Evolutionary conservation across 768 basidiomycete genomes (phyloP), one percentile per base, ranked within the genome.

Genomic region (Macrocybe gigantea): DNA sequence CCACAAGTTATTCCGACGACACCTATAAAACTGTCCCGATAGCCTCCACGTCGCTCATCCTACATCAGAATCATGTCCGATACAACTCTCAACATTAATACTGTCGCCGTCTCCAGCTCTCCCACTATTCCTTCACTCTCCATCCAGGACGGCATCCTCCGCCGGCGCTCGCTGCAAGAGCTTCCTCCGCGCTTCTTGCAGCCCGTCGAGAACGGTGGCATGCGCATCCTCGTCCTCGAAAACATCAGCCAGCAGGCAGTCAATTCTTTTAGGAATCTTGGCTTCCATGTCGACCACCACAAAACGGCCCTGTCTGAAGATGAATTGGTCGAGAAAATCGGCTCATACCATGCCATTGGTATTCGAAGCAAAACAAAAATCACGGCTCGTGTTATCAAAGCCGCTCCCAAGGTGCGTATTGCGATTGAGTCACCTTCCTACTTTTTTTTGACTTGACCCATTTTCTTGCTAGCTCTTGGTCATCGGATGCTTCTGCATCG

Each of bases 401-500:
- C 90, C 9, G 91, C 91, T 5, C 68, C 83, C 45, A 92, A 91
- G 77, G 95, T 86, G 60, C 42, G 79, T 59, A 38, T 49, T 10
- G 5, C 38, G n/a, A 5, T 33, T 1, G 7, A 22, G 34, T n/a
- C 10, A 22, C 22, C 22, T 2, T 22, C 22, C 4, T 4, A 22
- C 22, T 22, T 4, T 22, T 22, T 22, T 22, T 22, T 22, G 22
- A 22, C 22, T 22, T 22, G 22, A 41, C 38, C 49, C 15, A 34
- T 44, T 39, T 44, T 29, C 10, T 5, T 35, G 8, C 7, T 60
- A 99, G 93, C 86, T 99, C 40, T 78, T 97, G 9, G 90, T 85
- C 60, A 92, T 98, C 53, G 95, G 96, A 8, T 99, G 96, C 67
- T 99, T 99, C 79, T 99, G 96, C 70, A 99, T 99, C 55, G 96